These are phyloP conservation scores for Clonostachys sp. DNA, from an alignment of 2,329 filamentous ascomycete species.

Conservation along the genomic window DNA sequence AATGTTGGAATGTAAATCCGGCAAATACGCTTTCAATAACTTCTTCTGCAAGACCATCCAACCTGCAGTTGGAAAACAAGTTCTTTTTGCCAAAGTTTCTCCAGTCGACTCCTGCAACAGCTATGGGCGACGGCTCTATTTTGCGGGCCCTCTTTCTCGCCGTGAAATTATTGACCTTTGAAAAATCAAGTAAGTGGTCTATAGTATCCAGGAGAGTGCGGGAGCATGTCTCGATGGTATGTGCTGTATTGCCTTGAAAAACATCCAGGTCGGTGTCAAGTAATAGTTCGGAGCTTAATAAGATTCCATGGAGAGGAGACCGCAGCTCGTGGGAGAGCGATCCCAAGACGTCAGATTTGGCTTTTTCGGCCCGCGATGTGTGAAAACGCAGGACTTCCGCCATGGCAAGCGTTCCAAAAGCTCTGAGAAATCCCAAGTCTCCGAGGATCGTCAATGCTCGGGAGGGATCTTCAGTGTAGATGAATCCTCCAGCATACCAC, in stretches of 20 bases:
- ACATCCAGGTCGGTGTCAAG: conserved; percentile 43
- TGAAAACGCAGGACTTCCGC: conserved; percentile 46
- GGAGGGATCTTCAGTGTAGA: conserved; percentile 37
- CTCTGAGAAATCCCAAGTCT: conserved; percentile 45
- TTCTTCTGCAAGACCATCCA: conserved; percentile 37
- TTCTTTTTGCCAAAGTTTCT: conserved; percentile 8
- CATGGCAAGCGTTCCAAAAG: conserved; percentile 51
- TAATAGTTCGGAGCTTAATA: conserved; percentile 48
- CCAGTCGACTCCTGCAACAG: conserved; percentile 6
- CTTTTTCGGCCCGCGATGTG: conserved; percentile 28
- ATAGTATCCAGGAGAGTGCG: conserved; percentile 45
- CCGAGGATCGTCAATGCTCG: conserved; percentile 37
- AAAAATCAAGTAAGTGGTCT: conserved; percentile 47
- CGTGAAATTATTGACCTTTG: conserved; percentile 42
- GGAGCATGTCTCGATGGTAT: conserved; percentile 45
- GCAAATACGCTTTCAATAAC: conserved; percentile 41
- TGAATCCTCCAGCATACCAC: conserved; percentile 44
- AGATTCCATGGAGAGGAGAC: conserved; percentile 55
- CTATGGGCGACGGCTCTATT: conserved; percentile 7
- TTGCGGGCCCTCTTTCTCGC: conserved; percentile 16
- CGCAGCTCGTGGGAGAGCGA: conserved; percentile 59
- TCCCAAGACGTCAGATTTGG: conserved; percentile 54
- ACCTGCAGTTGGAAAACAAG: conserved; percentile 17
- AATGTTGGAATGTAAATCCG: conserved; percentile 35
- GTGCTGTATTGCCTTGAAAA: conserved; percentile 38